A percentile compares a stretch with the other conserved stretches of the same genome.
Conservation (phyloP, 257 asterid genomes). For the Sherardia arvensis region DNA sequence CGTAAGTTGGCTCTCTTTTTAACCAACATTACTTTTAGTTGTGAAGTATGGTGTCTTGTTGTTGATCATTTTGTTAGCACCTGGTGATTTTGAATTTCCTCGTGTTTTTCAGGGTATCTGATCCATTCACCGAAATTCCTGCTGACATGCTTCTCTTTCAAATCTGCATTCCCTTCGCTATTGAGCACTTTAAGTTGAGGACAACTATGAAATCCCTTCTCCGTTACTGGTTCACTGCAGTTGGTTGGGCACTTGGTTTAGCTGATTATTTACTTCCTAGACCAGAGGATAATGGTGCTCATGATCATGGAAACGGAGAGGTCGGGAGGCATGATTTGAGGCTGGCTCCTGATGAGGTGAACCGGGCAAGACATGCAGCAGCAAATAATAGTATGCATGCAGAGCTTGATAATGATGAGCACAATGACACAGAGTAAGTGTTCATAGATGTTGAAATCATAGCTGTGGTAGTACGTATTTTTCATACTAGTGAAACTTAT, state of each 20-base stretch:
- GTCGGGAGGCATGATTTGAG: conserved; percentile 53
- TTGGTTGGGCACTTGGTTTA: conserved; percentile 94
- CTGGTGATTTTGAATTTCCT: background rate
- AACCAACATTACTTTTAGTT: background rate
- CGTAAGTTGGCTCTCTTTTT: conserved; percentile 45
- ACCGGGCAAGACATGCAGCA: conserved; percentile 44
- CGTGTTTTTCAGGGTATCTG: conserved; percentile 62
- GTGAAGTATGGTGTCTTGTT: background rate
- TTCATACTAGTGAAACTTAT: background rate
- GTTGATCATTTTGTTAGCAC: background rate
- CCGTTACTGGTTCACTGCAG: conserved; percentile 92
- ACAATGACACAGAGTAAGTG: conserved; percentile 77
- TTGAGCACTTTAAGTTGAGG: conserved; percentile 89
- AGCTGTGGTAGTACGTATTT: background rate
- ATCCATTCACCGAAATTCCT: conserved; percentile 96
- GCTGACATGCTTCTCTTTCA: conserved; percentile 98
- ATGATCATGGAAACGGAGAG: conserved; percentile 66
- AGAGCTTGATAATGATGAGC: conserved; percentile 55
- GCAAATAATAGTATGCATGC: conserved; percentile 33
- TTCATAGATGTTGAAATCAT: background rate
- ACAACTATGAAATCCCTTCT: conserved; percentile 83
- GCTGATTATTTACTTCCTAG: conserved; percentile 80
- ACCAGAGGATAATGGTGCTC: conserved; percentile 77
- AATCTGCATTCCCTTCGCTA: conserved; percentile 97
- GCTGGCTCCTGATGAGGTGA: conserved; percentile 43